A percentile compares a stretch with the other conserved stretches of the same genome.
These are phyloP conservation scores for Citrus mangshanensis DNA, from an alignment of 345 rosid species.

Conservation along the genomic window DNA sequence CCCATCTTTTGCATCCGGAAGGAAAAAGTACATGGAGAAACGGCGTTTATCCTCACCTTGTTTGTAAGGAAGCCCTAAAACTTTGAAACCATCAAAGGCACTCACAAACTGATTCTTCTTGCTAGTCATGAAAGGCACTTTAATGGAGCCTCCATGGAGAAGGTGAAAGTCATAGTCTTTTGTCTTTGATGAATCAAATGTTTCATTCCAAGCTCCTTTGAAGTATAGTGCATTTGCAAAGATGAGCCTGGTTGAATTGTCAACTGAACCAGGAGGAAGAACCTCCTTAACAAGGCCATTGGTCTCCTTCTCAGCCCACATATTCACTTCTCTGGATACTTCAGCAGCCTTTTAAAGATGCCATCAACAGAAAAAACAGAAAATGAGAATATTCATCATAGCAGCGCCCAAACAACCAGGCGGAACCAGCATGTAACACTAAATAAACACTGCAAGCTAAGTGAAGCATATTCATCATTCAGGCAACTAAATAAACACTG, in stretches of 20 bases:
- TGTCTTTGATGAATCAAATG: conserved; percentile 50
- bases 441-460: neutral
- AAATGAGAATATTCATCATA: neutral
- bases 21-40: conserved; percentile 76
- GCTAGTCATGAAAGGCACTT: conserved; percentile 76
- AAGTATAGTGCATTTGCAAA: conserved; percentile 80
- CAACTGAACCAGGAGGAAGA: conserved; percentile 64
- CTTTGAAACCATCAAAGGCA: conserved; percentile 63
- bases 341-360: conserved; percentile 54
- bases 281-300: conserved; percentile 71
- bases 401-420: neutral
- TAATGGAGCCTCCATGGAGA: conserved; percentile 43
- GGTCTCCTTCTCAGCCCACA: conserved; percentile 75
- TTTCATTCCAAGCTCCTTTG: conserved; percentile 76
- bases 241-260: conserved; percentile 49
- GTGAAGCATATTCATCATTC: neutral
- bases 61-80: conserved; percentile 66
- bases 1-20: conserved; percentile 63
- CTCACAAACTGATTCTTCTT: conserved; percentile 48
- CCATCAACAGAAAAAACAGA: conserved; percentile 6
- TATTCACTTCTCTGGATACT: conserved; percentile 56
- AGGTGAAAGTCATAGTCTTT: conserved; percentile 65
- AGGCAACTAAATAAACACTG: neutral
- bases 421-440: neutral
- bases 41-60: conserved; percentile 63